Percentiles rank a stretch among this genome's conserved stretches.
Evolutionary conservation across 2,329 filamentous ascomycete species (phyloP).

Genomic region (Talaromyces verruculosus): DNA sequence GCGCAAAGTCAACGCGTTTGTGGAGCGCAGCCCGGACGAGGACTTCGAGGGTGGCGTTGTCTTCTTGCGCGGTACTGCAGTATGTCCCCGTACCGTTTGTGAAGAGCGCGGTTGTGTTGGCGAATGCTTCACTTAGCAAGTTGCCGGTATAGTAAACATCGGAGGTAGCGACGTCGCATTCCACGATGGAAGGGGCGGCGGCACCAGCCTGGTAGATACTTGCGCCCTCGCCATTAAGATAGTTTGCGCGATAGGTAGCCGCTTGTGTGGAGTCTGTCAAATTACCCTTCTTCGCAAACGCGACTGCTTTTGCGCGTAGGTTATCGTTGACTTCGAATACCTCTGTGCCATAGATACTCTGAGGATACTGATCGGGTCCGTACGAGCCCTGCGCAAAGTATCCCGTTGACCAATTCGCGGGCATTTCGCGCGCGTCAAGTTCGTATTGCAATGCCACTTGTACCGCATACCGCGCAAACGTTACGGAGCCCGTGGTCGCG

Average conservation of each 20-base stretch:
- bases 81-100: conserved; percentile 69
- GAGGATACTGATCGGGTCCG: conserved; percentile 58
- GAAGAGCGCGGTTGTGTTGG: conserved; percentile 61
- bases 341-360: conserved; percentile 64
- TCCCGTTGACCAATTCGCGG: conserved; percentile 63
- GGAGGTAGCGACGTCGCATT: conserved; percentile 67
- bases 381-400: conserved; percentile 66
- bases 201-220: conserved; percentile 46
- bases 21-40: conserved; percentile 60
- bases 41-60: conserved; percentile 67
- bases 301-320: conserved; percentile 56
- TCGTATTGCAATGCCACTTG: conserved; percentile 77
- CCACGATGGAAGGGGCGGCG: conserved; percentile 55
- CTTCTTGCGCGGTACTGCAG: conserved; percentile 71
- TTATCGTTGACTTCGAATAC: conserved; percentile 66
- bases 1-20: conserved; percentile 62
- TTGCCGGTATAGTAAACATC: conserved; percentile 70
- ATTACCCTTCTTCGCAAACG: conserved; percentile 53
- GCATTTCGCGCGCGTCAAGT: conserved; percentile 68
- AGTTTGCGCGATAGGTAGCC: conserved; percentile 56
- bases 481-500: conserved; percentile 65
- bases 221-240: conserved; percentile 35
- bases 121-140: conserved; percentile 62
- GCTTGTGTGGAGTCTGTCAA: conserved; percentile 55
- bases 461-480: conserved; percentile 67